Evolutionary conservation across 345 rosid genomes (phyloP), one percentile per base, ranked within the genome.

Genomic region (Brassica incana): DNA sequence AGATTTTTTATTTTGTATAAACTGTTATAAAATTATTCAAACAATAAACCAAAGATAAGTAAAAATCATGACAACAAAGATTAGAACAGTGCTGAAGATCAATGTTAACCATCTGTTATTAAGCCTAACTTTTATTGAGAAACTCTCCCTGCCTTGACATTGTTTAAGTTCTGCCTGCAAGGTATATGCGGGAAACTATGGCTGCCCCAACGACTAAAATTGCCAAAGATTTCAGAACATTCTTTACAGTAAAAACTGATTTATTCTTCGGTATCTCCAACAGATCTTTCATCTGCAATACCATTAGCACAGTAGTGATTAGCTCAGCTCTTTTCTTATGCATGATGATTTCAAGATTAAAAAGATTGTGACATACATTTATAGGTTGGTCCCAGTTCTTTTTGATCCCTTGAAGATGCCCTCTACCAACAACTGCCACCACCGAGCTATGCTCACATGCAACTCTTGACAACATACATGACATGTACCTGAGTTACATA

Each of bases 391-490:
- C 80, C 99, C 98, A 93, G 25, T 91, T 78, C 81, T 86, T 89
- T 86, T 84, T 86, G 75, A 95, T 95, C 80, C 98, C 99, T 67
- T 85, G 86, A 72, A 95, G 84, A 82, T 95, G 99, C 9, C 98
- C 99, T 87, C 87, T 95, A 48, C 99, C 98, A 27, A 95, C 94
- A 15, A 95, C 97, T 48, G 97, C 97, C 45, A 95, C 97, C 0
- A 95, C 97, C 48, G 89, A 86, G 68, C 86, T 75, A 71, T 93
- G 93, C 79, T 90, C 89, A 6, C 88, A 79, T 3, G 97, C 99
- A 76, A 82, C 83, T 72, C 77, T 83, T 20, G 85, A 86, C 75
- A 95, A 81, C 8, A 64, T 76, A 54, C 82, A 89, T n/a, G 98
- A 79, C 97, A 95, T 95, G 87, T 84, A 93, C 92, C 98, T 95